phyloP scores from a whole-genome alignment of 805 yeast species.

The Wickerhamomyces subpelliculosus region DNA sequence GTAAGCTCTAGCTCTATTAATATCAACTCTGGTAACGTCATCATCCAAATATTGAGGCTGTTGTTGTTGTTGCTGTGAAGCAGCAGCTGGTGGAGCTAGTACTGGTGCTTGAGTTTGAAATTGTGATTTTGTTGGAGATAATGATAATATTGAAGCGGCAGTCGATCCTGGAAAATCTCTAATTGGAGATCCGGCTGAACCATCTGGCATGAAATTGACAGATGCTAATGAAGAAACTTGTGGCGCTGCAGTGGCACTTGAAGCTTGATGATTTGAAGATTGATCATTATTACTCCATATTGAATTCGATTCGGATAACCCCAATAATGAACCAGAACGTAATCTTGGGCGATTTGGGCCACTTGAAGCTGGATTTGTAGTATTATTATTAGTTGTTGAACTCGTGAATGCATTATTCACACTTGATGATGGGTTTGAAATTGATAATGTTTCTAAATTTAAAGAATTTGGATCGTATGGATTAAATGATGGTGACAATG shows the following conservation, averaged over 20 bases:
- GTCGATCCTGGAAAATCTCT: neutral
- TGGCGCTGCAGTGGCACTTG: no score
- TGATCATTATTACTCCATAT: conserved; percentile 51
- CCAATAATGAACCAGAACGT: conserved; percentile 49
- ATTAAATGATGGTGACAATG: conserved; percentile 17
- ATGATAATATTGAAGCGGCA: neutral
- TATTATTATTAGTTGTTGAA: conserved; percentile 20
- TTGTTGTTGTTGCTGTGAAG: no score
- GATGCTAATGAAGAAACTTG: neutral
- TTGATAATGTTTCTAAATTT: conserved; percentile 15
- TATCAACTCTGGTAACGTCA: conserved; percentile 6
- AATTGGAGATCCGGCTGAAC: neutral
- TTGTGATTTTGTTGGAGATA: conserved; percentile 12
- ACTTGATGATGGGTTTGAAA: conserved; percentile 9
- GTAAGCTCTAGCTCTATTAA: conserved; percentile 20
- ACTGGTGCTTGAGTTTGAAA: conserved; percentile 7
- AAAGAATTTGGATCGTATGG: conserved; percentile 15
- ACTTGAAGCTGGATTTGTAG: conserved; percentile 6
- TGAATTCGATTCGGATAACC: conserved; percentile 34
- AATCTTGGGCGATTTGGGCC: conserved; percentile 27
- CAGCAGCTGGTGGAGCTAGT: no score
- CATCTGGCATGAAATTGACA: neutral
- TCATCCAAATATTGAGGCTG: conserved; percentile 12
- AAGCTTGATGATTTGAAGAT: neutral
- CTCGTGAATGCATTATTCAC: conserved; percentile 11